These are phyloP conservation scores for Juglanconis oblonga DNA, from an alignment of 2,329 filamentous ascomycete genomes.

Conservation along the genomic window DNA sequence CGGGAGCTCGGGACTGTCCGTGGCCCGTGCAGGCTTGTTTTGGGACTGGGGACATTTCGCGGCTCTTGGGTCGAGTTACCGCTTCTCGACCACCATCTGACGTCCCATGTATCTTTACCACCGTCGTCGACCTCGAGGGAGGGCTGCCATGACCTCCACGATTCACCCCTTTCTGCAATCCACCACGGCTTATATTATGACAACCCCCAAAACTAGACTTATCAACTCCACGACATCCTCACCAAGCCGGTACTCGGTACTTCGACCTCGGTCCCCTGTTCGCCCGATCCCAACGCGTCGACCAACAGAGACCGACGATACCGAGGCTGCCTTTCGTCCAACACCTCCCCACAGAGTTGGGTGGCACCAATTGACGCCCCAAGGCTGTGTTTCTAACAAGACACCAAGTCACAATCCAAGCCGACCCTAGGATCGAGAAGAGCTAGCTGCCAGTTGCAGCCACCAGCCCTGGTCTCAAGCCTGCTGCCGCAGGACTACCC, in stretches of 20 bases:
- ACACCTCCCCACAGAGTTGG: not conserved
- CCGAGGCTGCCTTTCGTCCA: not conserved
- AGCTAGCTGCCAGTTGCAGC: not conserved
- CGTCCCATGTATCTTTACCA: not conserved
- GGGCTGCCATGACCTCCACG: not conserved
- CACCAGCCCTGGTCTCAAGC: not conserved
- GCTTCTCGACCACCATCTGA: not conserved
- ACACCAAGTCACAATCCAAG: not conserved
- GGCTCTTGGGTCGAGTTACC: slow-evolving; percentile 5
- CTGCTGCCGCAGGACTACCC: not conserved
- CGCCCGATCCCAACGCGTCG: slow-evolving; percentile 10
- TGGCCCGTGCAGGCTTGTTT: slow-evolving; percentile 19
- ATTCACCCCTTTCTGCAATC: not conserved
- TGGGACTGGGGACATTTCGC: slow-evolving; percentile 6
- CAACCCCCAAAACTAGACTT: not conserved
- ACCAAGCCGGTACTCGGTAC: not conserved
- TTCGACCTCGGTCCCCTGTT: slow-evolving; percentile 13
- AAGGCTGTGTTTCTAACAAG: not conserved
- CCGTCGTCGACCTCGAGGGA: not conserved
- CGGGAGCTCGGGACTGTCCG: slow-evolving; percentile 9
- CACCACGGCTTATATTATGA: not conserved
- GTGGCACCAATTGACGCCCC: not conserved
- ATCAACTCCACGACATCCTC: not conserved
- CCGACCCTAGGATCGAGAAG: not conserved
- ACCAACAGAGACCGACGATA: slow-evolving; percentile 8